Conservation (phyloP, 768 basidiomycete species). For the Tylopilus rubrobrunneus region DNA sequence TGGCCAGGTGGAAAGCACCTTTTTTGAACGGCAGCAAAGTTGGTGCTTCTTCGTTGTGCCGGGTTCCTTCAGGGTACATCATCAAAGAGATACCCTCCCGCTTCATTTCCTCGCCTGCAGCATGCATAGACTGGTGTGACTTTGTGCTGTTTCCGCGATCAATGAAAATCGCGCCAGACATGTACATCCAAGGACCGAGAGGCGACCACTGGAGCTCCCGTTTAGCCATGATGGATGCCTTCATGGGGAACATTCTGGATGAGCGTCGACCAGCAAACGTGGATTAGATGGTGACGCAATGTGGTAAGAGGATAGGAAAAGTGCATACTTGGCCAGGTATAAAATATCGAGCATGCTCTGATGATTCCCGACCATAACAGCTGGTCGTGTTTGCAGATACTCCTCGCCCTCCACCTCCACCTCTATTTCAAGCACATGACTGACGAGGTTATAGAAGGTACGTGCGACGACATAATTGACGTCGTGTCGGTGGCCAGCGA, state of each 20-base stretch:
- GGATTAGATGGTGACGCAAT: constrained; percentile 2
- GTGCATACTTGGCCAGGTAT: constrained; percentile 68
- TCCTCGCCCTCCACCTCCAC: constrained; percentile 87
- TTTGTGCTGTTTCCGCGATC: constrained; percentile 76
- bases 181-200: constrained; percentile 85
- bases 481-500: constrained; percentile 69
- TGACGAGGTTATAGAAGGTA: constrained; percentile 71
- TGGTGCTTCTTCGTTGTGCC: constrained; percentile 61
- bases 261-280: constrained; percentile 3
- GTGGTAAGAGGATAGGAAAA: constrained; percentile 3
- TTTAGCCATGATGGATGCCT: constrained; percentile 90
- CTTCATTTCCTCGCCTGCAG: constrained; percentile 80
- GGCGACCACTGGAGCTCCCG: constrained; percentile 83
- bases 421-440: constrained; percentile 58
- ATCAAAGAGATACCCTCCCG: constrained; percentile 67
- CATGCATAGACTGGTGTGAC: constrained; percentile 72
- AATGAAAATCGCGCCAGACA: constrained; percentile 89
- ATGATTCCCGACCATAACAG: constrained; percentile 83
- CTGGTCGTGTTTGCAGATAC: constrained; percentile 65
- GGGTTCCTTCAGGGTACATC: constrained; percentile 97
- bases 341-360: constrained; percentile 92
- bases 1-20: constrained; percentile 94
- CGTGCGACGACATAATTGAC: constrained; percentile 82
- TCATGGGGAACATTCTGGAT: constrained; percentile 72
- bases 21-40: constrained; percentile 91